Conservation (phyloP, 768 basidiomycete genomes). For the Nidularia pulvinata region DNA sequence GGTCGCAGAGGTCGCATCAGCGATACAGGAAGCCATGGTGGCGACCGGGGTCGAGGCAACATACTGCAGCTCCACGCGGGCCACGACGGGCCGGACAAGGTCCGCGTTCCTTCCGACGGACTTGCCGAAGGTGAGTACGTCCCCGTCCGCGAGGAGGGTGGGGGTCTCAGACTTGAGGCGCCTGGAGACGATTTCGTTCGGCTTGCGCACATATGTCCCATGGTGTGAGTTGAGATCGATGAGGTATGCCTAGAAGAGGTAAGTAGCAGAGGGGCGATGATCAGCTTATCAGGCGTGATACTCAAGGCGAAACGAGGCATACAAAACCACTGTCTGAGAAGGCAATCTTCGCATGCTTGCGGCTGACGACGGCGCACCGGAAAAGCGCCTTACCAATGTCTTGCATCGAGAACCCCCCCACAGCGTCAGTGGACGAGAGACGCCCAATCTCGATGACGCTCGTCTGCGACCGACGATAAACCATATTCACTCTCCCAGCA, state of each 20-base stretch:
- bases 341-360: constrained; percentile 75
- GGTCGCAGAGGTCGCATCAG: no score
- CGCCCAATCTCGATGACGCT: constrained; percentile 67
- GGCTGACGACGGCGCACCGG: constrained; percentile 77
- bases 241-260: constrained; percentile 57
- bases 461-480: constrained; percentile 37
- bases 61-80: constrained; percentile 56
- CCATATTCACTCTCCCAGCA: no score
- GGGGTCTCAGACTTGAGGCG: constrained; percentile 55
- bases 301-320: constrained; percentile 18
- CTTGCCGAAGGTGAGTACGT: constrained; percentile 78
- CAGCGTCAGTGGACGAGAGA: constrained; percentile 50
- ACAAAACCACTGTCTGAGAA: constrained; percentile 75
- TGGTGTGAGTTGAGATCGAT: constrained; percentile 76
- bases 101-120: constrained; percentile 63
- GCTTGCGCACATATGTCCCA: constrained; percentile 66
- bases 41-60: constrained; percentile 7
- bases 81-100: constrained; percentile 63
- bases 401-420: constrained; percentile 31
- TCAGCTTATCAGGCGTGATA: background rate
- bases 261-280: constrained; percentile 8
- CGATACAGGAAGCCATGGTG: constrained; percentile 5
- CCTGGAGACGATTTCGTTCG: constrained; percentile 45
- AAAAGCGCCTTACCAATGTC: constrained; percentile 59
- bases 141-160: constrained; percentile 61